Conservation (phyloP, 1,139 yeast genomes). For the Eremothecium sinecaudum region DNA sequence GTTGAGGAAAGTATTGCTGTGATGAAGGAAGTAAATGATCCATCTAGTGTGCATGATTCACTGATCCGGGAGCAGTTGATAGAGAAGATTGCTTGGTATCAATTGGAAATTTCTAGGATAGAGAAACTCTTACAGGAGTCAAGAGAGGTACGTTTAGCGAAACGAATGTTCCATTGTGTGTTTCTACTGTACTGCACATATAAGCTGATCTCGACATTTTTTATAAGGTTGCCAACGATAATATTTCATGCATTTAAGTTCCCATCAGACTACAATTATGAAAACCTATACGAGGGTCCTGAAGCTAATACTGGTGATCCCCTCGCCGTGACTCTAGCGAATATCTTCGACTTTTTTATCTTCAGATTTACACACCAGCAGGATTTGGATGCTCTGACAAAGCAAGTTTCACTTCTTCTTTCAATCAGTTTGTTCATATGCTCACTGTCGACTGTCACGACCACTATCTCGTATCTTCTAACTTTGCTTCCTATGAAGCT, state of each 20-base stretch:
- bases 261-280: constrained; percentile 17
- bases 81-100: constrained; percentile 23
- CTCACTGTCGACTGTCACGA: constrained; percentile 53
- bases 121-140: constrained; percentile 17
- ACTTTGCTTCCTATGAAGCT: constrained; percentile 27
- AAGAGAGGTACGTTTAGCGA: constrained; percentile 11
- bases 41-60: constrained; percentile 11
- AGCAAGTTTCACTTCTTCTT: constrained; percentile 53
- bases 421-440: constrained; percentile 60
- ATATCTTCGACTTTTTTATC: constrained; percentile 31
- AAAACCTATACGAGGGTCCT: constrained; percentile 1
- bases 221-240: constrained; percentile 22
- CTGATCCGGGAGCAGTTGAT: constrained; percentile 15
- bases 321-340: constrained; percentile 56
- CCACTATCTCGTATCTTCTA: constrained; percentile 37
- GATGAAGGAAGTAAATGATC: constrained; percentile 13
- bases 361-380: constrained; percentile 31
- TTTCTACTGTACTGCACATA: constrained; percentile 27
- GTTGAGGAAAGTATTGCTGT: constrained; percentile 15
- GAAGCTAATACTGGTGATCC: constrained; percentile 38
- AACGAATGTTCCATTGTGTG: constrained; percentile 17
- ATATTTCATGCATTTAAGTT: constrained; percentile 13
- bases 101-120: constrained; percentile 22
- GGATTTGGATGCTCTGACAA: constrained; percentile 47
- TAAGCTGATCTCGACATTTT: constrained; percentile 21